Evolutionary conservation across 1,284 basidiomycete species (phyloP).

Genomic region (Porodaedalea pini): DNA sequence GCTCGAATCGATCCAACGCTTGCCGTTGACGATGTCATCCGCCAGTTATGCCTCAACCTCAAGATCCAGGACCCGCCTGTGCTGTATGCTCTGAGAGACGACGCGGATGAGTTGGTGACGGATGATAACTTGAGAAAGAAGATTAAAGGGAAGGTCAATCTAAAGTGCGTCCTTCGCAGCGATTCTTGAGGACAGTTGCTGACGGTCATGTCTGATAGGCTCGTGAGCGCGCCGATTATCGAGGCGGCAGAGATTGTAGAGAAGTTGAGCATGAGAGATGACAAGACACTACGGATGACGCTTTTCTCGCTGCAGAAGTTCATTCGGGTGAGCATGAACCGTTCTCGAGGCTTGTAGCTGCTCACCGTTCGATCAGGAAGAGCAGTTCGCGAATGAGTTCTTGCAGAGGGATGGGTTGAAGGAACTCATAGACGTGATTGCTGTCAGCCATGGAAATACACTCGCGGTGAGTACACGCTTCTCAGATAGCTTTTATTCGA

Average conservation of each 20-base stretch:
- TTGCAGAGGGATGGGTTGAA: constrained; percentile 72
- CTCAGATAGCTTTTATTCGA: neutral
- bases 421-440: constrained; percentile 74
- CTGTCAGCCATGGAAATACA: constrained; percentile 73
- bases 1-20: constrained; percentile 78
- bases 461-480: constrained; percentile 59
- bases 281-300: constrained; percentile 61
- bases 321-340: constrained; percentile 53
- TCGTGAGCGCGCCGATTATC: constrained; percentile 77
- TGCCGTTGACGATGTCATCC: constrained; percentile 75
- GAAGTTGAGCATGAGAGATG: constrained; percentile 63
- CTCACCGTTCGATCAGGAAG: constrained; percentile 53
- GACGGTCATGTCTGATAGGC: constrained; percentile 37
- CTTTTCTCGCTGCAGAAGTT: constrained; percentile 82
- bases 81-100: constrained; percentile 84
- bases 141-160: constrained; percentile 72
- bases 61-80: constrained; percentile 80
- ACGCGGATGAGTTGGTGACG: constrained; percentile 86
- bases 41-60: constrained; percentile 75
- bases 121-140: constrained; percentile 83
- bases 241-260: constrained; percentile 80
- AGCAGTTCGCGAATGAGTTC: constrained; percentile 85
- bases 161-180: constrained; percentile 58
- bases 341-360: neutral
- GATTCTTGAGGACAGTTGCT: neutral